Base-by-base conservation (phyloP, 2,329 filamentous ascomycete species). In the Madurella mycetomatis region DNA sequence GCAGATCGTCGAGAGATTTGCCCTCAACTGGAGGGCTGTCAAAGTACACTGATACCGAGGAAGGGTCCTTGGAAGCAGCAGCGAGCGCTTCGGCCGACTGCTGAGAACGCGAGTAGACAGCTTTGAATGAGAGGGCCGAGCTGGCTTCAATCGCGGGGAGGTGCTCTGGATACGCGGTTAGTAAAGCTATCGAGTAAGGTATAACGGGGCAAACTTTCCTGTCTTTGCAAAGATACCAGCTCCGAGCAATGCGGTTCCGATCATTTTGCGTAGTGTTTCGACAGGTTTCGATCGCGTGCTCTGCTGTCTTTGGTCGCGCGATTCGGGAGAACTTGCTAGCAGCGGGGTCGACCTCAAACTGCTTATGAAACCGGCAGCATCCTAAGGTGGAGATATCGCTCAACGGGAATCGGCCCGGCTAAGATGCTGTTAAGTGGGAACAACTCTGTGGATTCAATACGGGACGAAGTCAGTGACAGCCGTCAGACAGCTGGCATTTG, bases 91-190 rank as follows among this genome's bases (percentile, higher is more conserved):
- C 65, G n/a, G 83, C 84, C 0, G 83, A 83, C 16, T 73, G 69
- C 48, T 81, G 74, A 11, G 81, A 82, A 49, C 85, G 81, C 3
- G 84, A 87, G 70, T 85, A 89, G 60, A 87, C 74, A 18, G 84
- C 83, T 69, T 83, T 86, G 60, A 89, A 76, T 12, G 70, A 67
- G 11, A 87, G 70, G 39, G 65, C 51, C 9, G 74, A 65, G 51
- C 71, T 75, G 30, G 78, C 75, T 60, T 80, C 71, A 49, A 88
- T 78, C 43, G 85, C 85, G 12, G 85, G 85, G 44, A 70, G 64
- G 47, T 67, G 67, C 53, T 67, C 65, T 68, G 39, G 16, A 5
- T 42, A 31, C 34, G 9, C 34, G 19, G 50, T 42, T 37, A 31
- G 17, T 51, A 16, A 42, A 32, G 11, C 34, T 4, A 9, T 43